Evolutionary conservation across 768 basidiomycete genomes (phyloP).

Genomic region (Mycena rosella): DNA sequence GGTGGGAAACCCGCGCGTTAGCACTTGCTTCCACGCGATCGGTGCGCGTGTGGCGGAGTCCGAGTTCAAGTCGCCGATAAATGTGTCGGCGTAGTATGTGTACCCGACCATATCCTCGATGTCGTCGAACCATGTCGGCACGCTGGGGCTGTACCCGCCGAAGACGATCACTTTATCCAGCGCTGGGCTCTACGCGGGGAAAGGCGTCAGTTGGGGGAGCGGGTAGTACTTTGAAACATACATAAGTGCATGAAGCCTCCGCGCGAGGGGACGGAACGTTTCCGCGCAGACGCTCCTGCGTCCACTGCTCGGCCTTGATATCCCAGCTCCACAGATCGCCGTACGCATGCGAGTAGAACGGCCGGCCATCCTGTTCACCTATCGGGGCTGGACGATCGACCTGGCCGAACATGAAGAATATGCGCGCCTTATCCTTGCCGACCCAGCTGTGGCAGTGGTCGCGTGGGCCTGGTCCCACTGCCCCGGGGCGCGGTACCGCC

Average conservation of each 20-base stretch:
- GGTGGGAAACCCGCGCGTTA: too few species aligned
- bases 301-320: too few species aligned
- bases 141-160: slow-evolving; percentile 53
- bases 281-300: too few species aligned
- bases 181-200: not conserved
- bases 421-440: too few species aligned
- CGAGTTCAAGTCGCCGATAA: too few species aligned
- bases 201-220: not conserved
- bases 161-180: slow-evolving; percentile 53
- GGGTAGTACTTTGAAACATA: too few species aligned
- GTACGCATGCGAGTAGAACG: not conserved
- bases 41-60: too few species aligned
- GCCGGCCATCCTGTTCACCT: slow-evolving; percentile 39
- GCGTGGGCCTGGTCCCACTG: slow-evolving; percentile 48
- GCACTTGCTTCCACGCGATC: too few species aligned
- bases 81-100: slow-evolving; percentile 42
- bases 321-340: too few species aligned
- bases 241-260: too few species aligned
- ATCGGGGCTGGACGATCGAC: slow-evolving; percentile 50
- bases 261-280: not conserved
- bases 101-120: slow-evolving; percentile 42
- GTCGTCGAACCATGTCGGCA: slow-evolving; percentile 40
- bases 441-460: slow-evolving; percentile 51
- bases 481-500: slow-evolving; percentile 36
- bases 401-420: slow-evolving; percentile 50